Conservation (phyloP, 164 flowering plant genomes). For the Nymphaea colorata region DNA sequence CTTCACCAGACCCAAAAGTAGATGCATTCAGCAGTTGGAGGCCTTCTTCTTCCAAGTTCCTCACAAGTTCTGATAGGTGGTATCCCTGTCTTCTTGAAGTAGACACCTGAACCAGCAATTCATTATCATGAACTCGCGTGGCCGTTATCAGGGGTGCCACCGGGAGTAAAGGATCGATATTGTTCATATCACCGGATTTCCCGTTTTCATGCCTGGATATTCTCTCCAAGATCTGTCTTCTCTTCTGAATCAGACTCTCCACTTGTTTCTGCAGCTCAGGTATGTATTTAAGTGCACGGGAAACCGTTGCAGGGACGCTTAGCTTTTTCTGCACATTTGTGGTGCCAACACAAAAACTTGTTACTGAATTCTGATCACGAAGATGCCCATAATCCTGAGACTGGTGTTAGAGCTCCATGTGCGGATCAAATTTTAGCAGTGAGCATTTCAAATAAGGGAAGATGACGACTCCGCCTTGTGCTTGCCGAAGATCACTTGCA, state of each 20-base stretch:
- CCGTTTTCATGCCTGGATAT: constrained; percentile 12
- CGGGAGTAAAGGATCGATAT: background rate
- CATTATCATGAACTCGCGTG: constrained; percentile 23
- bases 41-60: constrained; percentile 34
- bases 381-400: no score
- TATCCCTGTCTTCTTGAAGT: constrained; percentile 5
- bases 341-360: background rate
- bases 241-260: constrained; percentile 24
- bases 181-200: background rate
- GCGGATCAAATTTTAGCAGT: no score
- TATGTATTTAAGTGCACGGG: constrained; percentile 42
- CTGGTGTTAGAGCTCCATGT: no score
- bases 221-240: constrained; percentile 27
- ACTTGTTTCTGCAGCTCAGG: constrained; percentile 53
- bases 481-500: no score
- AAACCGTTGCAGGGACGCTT: constrained; percentile 50
- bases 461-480: no score
- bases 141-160: constrained; percentile 16
- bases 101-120: constrained; percentile 39
- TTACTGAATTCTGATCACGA: background rate
- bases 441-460: no score
- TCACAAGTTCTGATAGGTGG: constrained; percentile 29
- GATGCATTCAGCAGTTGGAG: constrained; percentile 34
- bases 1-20: constrained; percentile 26
- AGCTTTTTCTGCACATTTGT: constrained; percentile 28